phyloP scores from a whole-genome alignment of 2,329 filamentous ascomycete species.

The Claviceps monticola region DNA sequence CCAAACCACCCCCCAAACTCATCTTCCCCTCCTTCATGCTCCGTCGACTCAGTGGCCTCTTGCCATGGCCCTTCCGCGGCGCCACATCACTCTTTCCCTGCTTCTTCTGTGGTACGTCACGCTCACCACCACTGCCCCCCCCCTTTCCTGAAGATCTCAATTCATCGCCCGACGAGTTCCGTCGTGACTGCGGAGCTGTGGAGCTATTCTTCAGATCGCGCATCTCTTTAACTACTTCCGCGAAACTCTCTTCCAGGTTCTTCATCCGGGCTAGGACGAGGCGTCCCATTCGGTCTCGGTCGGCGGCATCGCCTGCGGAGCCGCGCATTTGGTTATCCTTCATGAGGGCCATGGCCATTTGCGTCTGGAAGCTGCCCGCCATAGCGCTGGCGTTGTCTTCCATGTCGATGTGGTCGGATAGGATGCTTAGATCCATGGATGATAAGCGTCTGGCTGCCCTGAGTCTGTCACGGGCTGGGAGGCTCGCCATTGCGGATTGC shows the following conservation, averaged over 20 bases:
- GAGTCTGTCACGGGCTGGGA: conserved; percentile 30
- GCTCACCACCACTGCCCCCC: conserved; percentile 12
- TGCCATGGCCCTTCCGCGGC: conserved; percentile 14
- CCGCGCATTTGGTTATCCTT: conserved; percentile 38
- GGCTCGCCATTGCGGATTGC: conserved; percentile 34
- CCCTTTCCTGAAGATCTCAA: conserved; percentile 13
- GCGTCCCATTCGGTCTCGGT: conserved; percentile 58
- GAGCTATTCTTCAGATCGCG: conserved; percentile 43
- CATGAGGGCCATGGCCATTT: conserved; percentile 61
- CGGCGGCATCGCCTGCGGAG: conserved; percentile 23
- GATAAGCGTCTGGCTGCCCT: conserved; percentile 32
- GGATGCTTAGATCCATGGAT: conserved; percentile 58
- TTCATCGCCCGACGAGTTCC: conserved; percentile 37
- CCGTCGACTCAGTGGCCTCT: conserved; percentile 24
- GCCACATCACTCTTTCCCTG: conserved; percentile 14
- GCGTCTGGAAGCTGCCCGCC: conserved; percentile 66
- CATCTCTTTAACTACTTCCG: conserved; percentile 73
- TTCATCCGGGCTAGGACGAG: conserved; percentile 85
- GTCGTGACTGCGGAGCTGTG: conserved; percentile 32
- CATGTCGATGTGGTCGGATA: conserved; percentile 52
- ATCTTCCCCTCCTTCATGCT: conserved; percentile 28
- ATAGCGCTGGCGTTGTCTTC: conserved; percentile 49
- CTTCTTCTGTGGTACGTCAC: conserved; percentile 7
- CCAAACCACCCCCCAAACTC: conserved; percentile 7
- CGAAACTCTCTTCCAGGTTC: conserved; percentile 79